Evolutionary conservation across 2,329 filamentous ascomycete species (phyloP), one percentile per base, ranked within the genome.

Genomic region (Magnaporthales sp.): DNA sequence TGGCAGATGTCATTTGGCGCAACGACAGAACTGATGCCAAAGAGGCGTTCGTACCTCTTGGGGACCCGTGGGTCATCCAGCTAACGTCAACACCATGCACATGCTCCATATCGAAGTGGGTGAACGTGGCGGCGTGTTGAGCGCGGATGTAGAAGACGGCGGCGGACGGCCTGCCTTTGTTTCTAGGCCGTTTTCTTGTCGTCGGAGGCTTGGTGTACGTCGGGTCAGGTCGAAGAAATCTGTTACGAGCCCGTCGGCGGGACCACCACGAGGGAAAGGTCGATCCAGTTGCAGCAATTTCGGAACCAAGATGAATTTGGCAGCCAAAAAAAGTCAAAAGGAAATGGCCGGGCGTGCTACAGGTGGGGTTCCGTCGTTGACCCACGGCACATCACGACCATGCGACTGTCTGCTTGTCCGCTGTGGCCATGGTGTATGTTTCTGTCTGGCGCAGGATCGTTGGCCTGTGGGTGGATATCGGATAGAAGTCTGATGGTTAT

Each of bases 81-180:
- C 90, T 93, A 74, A 96, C 92, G 79, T 96, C 92, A 74, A 96
- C 86, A 71, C 89, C 89, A 76, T 92, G 88, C 70, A 91, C 86
- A 72, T 90, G 89, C 79, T 94, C 91, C 91, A 94, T 94, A 51
- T 61, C 60, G 24, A 13, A 26, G 46, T 11, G 10, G 65, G 22
- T 15, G 29, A 67, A 24, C n/a, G 38, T 46, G n/a, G 38, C 38
- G 38, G 15, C 38, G 38, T 7, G 38, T 46, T 46, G 38, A 46
- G 38, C 4, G 38, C 38, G 38, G 19, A 46, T 46, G 38, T 19
- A 46, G n/a, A 46, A 13, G 4, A 46, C 38, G 38, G 19, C n/a
- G 38, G 38, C 38, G 38, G 38, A n/a, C 4, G 38, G 38, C 38
- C 38, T 46, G 38, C 2, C 15, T 19, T n/a, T 46, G 38, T n/a